Conservation (phyloP, 768 basidiomycete genomes). For the Termitomyces sp. region DNA sequence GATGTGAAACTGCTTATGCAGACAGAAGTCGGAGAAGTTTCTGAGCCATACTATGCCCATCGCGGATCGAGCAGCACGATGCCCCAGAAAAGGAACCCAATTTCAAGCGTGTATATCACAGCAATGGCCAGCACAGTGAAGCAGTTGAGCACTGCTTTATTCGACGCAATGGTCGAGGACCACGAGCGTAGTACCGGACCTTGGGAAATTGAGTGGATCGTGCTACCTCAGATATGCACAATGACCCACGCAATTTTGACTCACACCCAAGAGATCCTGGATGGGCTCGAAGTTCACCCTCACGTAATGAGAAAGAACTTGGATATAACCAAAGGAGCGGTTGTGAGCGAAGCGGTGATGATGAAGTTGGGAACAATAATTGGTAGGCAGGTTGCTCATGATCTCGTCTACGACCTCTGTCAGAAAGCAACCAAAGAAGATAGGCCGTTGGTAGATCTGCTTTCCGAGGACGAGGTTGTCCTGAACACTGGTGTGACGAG, state of each 20-base stretch:
- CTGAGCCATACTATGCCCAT: conserved; percentile 39
- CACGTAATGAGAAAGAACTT: conserved; percentile 38
- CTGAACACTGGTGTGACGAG: conserved; percentile 20
- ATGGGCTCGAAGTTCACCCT: conserved; percentile 37
- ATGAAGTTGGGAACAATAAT: conserved; percentile 39
- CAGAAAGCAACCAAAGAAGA: conserved; percentile 21
- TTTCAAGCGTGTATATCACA: conserved; percentile 41
- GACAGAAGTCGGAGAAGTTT: conserved; percentile 42
- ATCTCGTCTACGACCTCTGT: conserved; percentile 41
- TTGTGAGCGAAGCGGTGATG: conserved; percentile 46
- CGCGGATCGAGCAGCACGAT: conserved; percentile 47
- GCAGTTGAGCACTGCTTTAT: conserved; percentile 34
- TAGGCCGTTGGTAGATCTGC: conserved; percentile 27
- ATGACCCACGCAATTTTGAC: conserved; percentile 36
- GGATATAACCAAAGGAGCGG: conserved; percentile 32
- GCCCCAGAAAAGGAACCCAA: conserved; percentile 49
- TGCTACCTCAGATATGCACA: conserved; percentile 40
- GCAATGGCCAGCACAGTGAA: conserved; percentile 39
- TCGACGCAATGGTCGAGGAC: conserved; percentile 46
- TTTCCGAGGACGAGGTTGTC: conserved; percentile 26
- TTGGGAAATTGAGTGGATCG: conserved; percentile 51
- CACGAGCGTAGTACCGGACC: conserved; percentile 46
- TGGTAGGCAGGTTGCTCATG: conserved; percentile 43
- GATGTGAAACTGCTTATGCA: conserved; percentile 46
- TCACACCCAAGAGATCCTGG: conserved; percentile 32